Conservation (phyloP, 1,139 yeast species). For the Candida labiduridarum region DNA sequence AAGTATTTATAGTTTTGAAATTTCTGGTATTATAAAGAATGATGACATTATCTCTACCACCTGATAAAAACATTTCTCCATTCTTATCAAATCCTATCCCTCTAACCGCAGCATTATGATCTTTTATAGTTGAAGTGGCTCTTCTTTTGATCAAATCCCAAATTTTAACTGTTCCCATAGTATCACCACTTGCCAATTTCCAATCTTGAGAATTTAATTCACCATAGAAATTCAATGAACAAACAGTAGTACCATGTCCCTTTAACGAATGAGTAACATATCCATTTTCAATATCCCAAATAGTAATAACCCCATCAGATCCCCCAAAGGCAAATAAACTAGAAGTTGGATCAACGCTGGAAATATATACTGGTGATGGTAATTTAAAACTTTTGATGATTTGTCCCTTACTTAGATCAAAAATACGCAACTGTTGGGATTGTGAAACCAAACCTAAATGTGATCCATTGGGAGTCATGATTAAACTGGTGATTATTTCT, state of each 20-base stretch:
- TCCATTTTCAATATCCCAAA: constrained; percentile 91
- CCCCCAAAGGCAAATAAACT: constrained; percentile 92
- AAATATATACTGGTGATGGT: constrained; percentile 80
- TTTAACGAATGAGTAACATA: constrained; percentile 85
- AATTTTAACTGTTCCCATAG: constrained; percentile 80
- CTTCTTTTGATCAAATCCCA: constrained; percentile 91
- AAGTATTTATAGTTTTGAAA: constrained; percentile 61
- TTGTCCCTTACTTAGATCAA: constrained; percentile 47
- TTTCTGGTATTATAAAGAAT: constrained; percentile 60
- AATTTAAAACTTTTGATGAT: constrained; percentile 58
- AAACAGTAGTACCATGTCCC: constrained; percentile 94
- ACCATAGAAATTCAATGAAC: constrained; percentile 76
- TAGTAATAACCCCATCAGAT: constrained; percentile 89
- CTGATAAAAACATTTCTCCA: constrained; percentile 66
- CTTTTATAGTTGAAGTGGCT: constrained; percentile 61
- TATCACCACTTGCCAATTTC: constrained; percentile 85
- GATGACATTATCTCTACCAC: constrained; percentile 87
- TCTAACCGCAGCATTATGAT: constrained; percentile 85
- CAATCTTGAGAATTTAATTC: constrained; percentile 70
- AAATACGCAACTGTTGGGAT: constrained; percentile 78
- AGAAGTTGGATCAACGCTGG: constrained; percentile 77
- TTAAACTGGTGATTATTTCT: constrained; percentile 74
- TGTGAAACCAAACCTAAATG: constrained; percentile 76
- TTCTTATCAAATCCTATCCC: constrained; percentile 67
- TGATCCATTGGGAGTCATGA: constrained; percentile 74